phyloP scores from a whole-genome alignment of 176 grass and related monocot species.

The Urochloa ruziziensis region DNA sequence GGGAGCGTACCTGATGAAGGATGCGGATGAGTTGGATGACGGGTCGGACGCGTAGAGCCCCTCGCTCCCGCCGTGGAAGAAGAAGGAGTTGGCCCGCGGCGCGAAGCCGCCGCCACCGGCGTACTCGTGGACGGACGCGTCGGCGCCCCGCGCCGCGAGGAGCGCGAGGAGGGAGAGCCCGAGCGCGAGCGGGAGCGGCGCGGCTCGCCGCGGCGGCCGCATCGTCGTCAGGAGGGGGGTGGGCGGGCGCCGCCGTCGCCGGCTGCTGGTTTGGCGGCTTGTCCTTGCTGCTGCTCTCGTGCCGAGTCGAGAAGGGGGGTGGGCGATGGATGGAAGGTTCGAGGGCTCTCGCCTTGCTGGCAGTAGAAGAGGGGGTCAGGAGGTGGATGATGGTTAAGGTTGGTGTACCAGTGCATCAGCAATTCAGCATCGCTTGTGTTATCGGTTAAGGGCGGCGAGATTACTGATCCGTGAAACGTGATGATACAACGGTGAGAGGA shows the following conservation, averaged over 20 bases:
- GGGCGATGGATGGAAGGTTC: conserved; percentile 9
- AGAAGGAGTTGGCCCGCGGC: conserved; percentile 92
- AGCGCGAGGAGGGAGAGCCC: conserved; percentile 42
- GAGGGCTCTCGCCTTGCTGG: conserved; percentile 9
- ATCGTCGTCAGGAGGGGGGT: conserved; percentile 19
- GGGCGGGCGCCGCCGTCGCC: not conserved
- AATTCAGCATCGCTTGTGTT: not conserved
- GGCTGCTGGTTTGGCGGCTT: conserved; percentile 10
- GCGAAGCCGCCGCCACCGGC: conserved; percentile 60
- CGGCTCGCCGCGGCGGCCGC: conserved; percentile 12
- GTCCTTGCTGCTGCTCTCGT: not conserved
- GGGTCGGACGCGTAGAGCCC: conserved; percentile 78
- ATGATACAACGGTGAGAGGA: not conserved
- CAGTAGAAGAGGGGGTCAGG: not conserved
- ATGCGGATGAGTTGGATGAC: conserved; percentile 53
- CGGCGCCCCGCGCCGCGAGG: conserved; percentile 25
- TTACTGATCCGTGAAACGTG: not conserved
- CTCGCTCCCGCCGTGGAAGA: conserved; percentile 99
- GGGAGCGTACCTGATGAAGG: conserved; percentile 68
- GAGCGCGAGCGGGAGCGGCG: conserved; percentile 34
- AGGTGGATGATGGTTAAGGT: conserved; percentile 29
- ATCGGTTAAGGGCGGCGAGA: not conserved
- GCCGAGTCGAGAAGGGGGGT: not conserved
- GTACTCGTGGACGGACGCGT: conserved; percentile 93
- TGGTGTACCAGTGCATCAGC: not conserved